Evolutionary conservation across 768 basidiomycete species (phyloP).

Genomic region (Exidia glandulosa): DNA sequence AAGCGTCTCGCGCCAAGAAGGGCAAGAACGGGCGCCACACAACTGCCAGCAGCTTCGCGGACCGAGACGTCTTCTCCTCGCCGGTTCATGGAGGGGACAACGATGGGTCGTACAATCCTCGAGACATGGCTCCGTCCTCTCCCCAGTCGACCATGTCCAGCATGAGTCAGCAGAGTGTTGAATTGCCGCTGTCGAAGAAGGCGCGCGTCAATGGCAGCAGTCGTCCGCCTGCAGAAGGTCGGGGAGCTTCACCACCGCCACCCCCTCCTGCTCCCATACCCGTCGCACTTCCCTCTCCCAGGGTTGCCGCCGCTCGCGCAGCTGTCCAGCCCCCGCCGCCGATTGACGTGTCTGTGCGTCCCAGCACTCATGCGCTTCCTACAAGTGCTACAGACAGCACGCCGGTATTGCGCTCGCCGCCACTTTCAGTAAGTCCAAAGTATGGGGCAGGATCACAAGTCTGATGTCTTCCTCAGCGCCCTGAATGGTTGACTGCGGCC

Average conservation of each 20-base stretch:
- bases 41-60: slow-evolving; percentile 2
- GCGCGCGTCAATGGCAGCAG: neutral
- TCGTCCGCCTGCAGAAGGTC: neutral
- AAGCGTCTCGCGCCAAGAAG: slow-evolving; percentile 27
- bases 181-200: slow-evolving; percentile 11
- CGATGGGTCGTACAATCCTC: neutral
- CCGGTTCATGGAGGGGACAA: neutral
- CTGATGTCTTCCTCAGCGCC: slow-evolving; percentile 28
- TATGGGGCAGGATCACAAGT: too few species aligned
- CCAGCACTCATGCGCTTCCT: slow-evolving; percentile 5
- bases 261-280: slow-evolving; percentile 2
- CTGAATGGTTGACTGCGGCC: slow-evolving; percentile 62
- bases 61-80: slow-evolving; percentile 26
- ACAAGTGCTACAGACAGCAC: slow-evolving; percentile 6
- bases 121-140: neutral
- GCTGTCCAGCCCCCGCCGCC: neutral
- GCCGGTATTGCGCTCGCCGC: neutral
- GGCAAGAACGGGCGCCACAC: slow-evolving; percentile 19
- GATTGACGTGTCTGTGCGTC: neutral
- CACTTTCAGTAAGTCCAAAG: neutral
- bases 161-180: neutral
- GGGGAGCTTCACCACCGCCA: neutral
- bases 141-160: neutral
- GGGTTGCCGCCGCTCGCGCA: too few species aligned
- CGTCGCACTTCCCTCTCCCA: neutral